Base-by-base conservation (phyloP, 1,139 yeast genomes). In the Waltiozyma solani region DNA sequence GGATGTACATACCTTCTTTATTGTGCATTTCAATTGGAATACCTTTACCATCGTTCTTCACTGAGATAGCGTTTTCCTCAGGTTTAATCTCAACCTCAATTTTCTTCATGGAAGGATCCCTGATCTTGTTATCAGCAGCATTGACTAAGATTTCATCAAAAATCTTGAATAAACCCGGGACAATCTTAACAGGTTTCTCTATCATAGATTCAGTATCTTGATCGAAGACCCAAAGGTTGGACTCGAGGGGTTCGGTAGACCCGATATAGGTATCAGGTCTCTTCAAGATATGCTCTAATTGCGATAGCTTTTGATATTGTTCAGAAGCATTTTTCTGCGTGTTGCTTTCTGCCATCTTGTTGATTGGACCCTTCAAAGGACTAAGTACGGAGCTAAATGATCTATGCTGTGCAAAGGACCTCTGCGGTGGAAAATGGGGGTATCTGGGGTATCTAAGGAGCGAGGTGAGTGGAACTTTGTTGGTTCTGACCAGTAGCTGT, bases 231-330 rank as follows among this genome's bases (percentile, higher is more conserved):
- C 98, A 93, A 76, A 86, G 81, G 43, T 76, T 79, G 38, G 79
- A 73, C 40, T 77, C 82, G 34, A 85, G 78, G 40, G 71, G 73
- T 60, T 91, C 98, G 31, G 89, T 83, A 2, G 97, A 87, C 7
- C 99, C 99, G 52, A 93, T 82, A 62, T 93, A 93, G 3, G 98
- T 91, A 58, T 93, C 99, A 1, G 99, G 99, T 61, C 99, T 81
- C 60, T 87, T 87, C 55, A 93, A 69, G 45, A 93, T 91, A 71
- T 93, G 99, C 57, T 93, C 97, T 52, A 93, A 68, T 62, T 89
- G 98, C 4, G 96, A 80, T 40, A 93, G 76, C 62, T 84, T 84
- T 60, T 91, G 97, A 62, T 93, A 93, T 52, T 85, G 91, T 38
- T 82, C 83, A 9, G 96, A 81, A 12, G 79, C 80, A 34, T 68